Evolutionary conservation across 2,329 filamentous ascomycete species (phyloP), one percentile per base, ranked within the genome.

Genomic region (Beauveria brongniartii): DNA sequence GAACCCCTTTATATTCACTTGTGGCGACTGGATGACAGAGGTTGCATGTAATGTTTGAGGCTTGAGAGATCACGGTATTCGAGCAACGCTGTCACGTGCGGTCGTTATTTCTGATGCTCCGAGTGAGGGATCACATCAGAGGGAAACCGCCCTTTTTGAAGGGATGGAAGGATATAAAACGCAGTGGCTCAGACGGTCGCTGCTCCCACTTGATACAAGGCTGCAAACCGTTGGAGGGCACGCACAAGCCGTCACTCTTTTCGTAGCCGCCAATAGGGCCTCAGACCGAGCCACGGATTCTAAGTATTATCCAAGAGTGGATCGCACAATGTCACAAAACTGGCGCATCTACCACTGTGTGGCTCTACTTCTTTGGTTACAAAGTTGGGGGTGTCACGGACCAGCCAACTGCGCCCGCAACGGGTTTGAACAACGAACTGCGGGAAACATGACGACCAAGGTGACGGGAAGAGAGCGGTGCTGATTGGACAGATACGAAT

Each of bases 371-470:
- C 28, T 46, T 53, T 59, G 50, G 57, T 51, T 59, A 22, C 46
- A 61, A 51, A 37, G 44, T 34, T 34, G 46, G 53, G 51, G 59
- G 53, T 55, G 53, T 43, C 59, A 61, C 59, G 59, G 59, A 56
- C 59, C 59, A 61, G 47, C 14, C 53, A 55, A 51, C 59, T 61
- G 53, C 59, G 53, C 59, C 59, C 59, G 59, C 59, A 61, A 51
- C 43, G 30, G 41, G 53, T 18, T 55, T 28, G 52, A 55, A 55
- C 52, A 61, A 56, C 53, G 57, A 53, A 53, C 57, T 16, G 40
- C 41, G 48, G 46, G 40, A 53, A 59, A 52, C 22, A 59, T 24
- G 28, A 53, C 57, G 47, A 47, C 37, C 37, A 52, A 44, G 16
- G 56, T 20, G 28, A 44, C 50, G 41, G 50, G 53, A 59, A 53